Evolutionary conservation across 2,329 filamentous ascomycete species (phyloP).

Genomic region (Xylariaceae sp.): DNA sequence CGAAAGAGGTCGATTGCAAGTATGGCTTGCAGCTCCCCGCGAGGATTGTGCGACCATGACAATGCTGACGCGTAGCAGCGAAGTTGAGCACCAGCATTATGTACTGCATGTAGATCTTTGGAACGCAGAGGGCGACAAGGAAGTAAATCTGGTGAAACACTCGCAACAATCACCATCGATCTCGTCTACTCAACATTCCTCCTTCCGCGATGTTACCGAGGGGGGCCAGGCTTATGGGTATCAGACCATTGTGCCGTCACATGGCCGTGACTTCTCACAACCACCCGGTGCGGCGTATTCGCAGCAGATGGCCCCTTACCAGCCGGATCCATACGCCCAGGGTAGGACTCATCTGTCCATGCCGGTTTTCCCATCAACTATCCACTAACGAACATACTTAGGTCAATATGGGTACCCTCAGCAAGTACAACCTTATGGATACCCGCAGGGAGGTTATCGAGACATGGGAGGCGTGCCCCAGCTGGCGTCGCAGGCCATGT

Average conservation of each 20-base stretch:
- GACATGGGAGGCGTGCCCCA: slow-evolving; percentile 20
- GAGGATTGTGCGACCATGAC: slow-evolving; percentile 1
- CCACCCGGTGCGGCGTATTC: slow-evolving; percentile 17
- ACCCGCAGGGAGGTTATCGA: slow-evolving; percentile 19
- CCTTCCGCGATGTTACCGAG: slow-evolving; percentile 43
- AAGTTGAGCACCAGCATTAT: slow-evolving; percentile 25
- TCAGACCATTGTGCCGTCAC: slow-evolving; percentile 22
- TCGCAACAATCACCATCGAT: slow-evolving; percentile 67
- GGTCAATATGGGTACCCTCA: slow-evolving; percentile 21
- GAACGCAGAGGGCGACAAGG: slow-evolving; percentile 56
- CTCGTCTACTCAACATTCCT: slow-evolving; percentile 69
- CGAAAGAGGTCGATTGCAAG: slow-evolving; percentile 79
- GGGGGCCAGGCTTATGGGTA: slow-evolving; percentile 21
- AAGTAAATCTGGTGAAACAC: slow-evolving; percentile 59
- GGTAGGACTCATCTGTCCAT: too few species aligned
- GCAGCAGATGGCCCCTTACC: slow-evolving; percentile 20
- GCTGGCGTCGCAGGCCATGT: slow-evolving; percentile 23
- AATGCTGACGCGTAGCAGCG: slow-evolving; percentile 7
- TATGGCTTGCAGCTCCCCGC: too few species aligned
- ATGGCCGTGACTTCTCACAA: slow-evolving; percentile 19
- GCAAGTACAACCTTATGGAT: slow-evolving; percentile 21
- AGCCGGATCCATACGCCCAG: slow-evolving; percentile 21
- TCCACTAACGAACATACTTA: too few species aligned
- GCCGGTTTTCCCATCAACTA: too few species aligned
- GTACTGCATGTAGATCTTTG: slow-evolving; percentile 56